Evolutionary conservation across 208 protist species (phyloP).

Genomic region (Angomonas ambiguus): DNA sequence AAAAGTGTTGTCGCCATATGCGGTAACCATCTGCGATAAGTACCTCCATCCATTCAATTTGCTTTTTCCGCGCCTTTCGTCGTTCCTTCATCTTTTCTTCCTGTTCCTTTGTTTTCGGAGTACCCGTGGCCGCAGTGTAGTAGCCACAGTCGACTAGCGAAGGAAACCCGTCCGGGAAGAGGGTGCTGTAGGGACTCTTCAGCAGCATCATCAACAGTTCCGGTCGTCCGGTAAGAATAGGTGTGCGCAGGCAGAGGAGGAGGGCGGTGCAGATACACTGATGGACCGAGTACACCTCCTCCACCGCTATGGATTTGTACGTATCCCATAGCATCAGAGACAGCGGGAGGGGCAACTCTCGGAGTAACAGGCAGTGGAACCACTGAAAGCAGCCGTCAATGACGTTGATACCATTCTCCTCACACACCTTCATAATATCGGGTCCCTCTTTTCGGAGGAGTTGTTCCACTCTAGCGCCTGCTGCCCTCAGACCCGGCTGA

Average conservation of each 20-base stretch:
- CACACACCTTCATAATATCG: neutral
- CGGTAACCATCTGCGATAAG: constrained; percentile 56
- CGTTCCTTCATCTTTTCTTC: neutral
- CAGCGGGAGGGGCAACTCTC: constrained; percentile 80
- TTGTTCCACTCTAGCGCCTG: constrained; percentile 54
- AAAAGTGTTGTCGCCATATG: constrained; percentile 27
- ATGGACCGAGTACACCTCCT: constrained; percentile 60
- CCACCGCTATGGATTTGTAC: constrained; percentile 70
- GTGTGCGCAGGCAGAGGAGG: constrained; percentile 28
- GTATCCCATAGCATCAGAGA: constrained; percentile 88
- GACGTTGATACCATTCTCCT: constrained; percentile 15
- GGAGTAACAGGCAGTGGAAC: constrained; percentile 89
- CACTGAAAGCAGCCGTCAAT: constrained; percentile 88
- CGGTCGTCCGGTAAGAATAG: constrained; percentile 18
- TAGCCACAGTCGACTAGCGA: neutral
- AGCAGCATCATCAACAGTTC: constrained; percentile 31
- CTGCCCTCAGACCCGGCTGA: constrained; percentile 81
- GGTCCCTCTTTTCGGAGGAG: constrained; percentile 21
- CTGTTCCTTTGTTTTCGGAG: neutral
- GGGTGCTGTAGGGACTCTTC: constrained; percentile 27
- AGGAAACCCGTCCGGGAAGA: constrained; percentile 7
- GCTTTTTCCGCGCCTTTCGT: constrained; percentile 3
- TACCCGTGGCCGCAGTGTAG: no score
- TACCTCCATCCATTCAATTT: constrained; percentile 43
- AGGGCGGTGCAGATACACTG: constrained; percentile 88